Percentiles rank a stretch among this genome's conserved stretches.
These are phyloP conservation scores for Phaffia rhodozyma DNA, from an alignment of 1,284 basidiomycete species.

Conservation along the genomic window DNA sequence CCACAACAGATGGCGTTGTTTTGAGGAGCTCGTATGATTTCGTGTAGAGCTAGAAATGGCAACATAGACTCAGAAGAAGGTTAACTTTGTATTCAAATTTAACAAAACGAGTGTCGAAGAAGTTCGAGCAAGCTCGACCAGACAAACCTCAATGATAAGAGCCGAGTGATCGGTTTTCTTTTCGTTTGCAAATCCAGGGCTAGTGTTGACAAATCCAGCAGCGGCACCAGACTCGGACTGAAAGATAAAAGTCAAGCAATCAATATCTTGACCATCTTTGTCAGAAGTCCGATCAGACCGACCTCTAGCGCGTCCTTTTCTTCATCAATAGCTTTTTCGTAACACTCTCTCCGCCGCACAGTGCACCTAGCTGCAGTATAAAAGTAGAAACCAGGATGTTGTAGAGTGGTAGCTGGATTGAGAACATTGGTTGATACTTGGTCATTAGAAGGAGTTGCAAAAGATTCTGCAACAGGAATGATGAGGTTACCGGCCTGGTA, in stretches of 20 bases:
- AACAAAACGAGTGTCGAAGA: too few relatives aligned
- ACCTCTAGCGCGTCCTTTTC: conserved; percentile 33
- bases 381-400: conserved; percentile 84
- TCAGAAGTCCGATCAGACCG: background rate
- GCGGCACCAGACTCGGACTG: conserved; percentile 20
- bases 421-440: conserved; percentile 15
- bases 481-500: conserved; percentile 44
- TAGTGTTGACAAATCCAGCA: conserved; percentile 27
- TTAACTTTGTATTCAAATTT: background rate
- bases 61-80: conserved; percentile 1
- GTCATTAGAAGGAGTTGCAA: conserved; percentile 26
- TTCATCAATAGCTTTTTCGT: conserved; percentile 46
- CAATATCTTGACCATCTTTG: conserved; percentile 3
- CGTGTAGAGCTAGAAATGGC: conserved; percentile 57
- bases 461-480: conserved; percentile 44
- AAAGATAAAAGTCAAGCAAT: background rate
- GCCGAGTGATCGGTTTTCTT: conserved; percentile 75
- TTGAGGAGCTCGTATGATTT: conserved; percentile 85
- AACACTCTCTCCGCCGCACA: conserved; percentile 56
- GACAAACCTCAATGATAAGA: conserved; percentile 61
- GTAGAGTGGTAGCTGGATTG: conserved; percentile 47
- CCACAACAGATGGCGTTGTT: conserved; percentile 39
- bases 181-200: conserved; percentile 57
- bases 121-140: background rate
- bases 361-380: conserved; percentile 75